Base-by-base conservation (phyloP, 768 basidiomycete species). In the Trametopsis cervina region DNA sequence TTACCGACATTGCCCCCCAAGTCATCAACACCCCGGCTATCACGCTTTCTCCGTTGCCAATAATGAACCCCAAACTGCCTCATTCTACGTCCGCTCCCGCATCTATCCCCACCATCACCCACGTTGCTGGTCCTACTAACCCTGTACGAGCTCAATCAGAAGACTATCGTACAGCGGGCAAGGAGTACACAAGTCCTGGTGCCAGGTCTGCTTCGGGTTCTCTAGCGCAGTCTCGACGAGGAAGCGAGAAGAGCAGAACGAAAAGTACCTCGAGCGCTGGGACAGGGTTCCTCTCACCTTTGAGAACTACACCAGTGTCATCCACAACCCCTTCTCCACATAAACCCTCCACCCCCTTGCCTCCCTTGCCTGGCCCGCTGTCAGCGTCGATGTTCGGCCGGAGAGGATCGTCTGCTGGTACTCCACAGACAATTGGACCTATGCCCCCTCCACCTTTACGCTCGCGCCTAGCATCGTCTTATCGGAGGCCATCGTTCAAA, bases 1-100 rank as follows among this genome's bases (percentile, higher is more conserved):
- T 88, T 17, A 66, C 67, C 0, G 72, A 81, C 44, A 60, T 78
- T 40, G 52, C 74, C 15, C 78, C 76, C 6, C 60, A n/a, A 58
- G 56, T 61, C 60, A 3, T 52, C 51, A 36, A 61, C 36, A 39
- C 62, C 52, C 48, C 68, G 47, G 50, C 46, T 38, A 50, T 52
- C 2, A 47, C 60, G 13, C 51, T 57, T 47, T 55, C 53, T 13
- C 60, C 57, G 21, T 61, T 55, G 1, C 59, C 59, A 2, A 26
- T 54, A 13, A 39, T 45, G 4, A 61, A 49, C 23, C 61, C 57
- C 2, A 42, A 42, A 2, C 57, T 74, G 17, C 47, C 60, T 2
- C 71, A 72, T 38, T 70, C 72, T 0, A 43, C 57, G n/a, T 72
- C 74, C 2, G 68, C 72, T 1, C 73, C 77, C 13, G 61, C 72